Evolutionary conservation across 2,329 filamentous ascomycete species (phyloP), one percentile per base, ranked within the genome.

Genomic region (Plenodomus tracheiphilus): DNA sequence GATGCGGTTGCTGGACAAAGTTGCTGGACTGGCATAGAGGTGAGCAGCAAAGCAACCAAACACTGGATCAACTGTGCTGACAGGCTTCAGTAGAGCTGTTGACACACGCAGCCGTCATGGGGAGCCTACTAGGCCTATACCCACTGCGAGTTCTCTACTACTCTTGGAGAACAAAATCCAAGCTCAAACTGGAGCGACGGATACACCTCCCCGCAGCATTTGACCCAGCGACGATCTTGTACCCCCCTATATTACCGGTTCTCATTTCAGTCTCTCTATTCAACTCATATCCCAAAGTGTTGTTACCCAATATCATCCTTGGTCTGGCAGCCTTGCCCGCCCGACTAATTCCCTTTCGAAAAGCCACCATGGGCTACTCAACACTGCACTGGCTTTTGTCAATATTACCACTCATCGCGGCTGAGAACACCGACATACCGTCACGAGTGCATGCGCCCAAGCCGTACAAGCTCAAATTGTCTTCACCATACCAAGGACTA

Each of bases 161-260:
- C 46, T 71, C 67, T 10, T 63, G 59, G 54, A 53, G 45, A 39
- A 56, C 58, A 50, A 48, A 61, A 2, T 67, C 68, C 7, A 56
- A 52, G 17, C 55, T 61, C 30, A 69, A 68, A 28, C 60, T 71
- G 42, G 60, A 73, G 41, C 74, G 68, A 56, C 76, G 78, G 41
- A 82, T 85, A 61, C 79, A 80, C 35, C 77, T 96, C 32, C 91
- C 91, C 0, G 76, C 84, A 3, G 80, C 83, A n/a, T 96, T 97
- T 72, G 93, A 97, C 65, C 92, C 91, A 2, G 93, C 93, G 6
- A 90, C 92, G 10, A 79, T 96, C n/a, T 73, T 97, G 48, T 97
- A 97, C 68, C 93, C 93, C 16, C 81, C 87, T 5, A 74, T 86
- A 2, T 79, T 96, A 22, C 90, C 92, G 1, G 74, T 92, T 15